Percentiles rank a stretch among this genome's conserved stretches.
Evolutionary conservation across 179 eudicot genomes (phyloP).

Genomic region (Nepenthes alata): DNA sequence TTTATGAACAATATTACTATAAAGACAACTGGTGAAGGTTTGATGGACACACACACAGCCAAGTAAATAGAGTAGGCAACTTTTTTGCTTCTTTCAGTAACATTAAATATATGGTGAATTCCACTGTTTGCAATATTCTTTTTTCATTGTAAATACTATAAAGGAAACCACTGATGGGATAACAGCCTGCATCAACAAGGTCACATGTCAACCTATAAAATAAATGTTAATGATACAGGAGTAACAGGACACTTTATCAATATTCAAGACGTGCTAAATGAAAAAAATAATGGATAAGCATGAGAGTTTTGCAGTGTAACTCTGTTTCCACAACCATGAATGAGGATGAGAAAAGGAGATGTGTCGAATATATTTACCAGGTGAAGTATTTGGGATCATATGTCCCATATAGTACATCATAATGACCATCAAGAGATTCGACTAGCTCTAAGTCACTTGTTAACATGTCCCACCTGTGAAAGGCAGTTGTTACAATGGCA

Average conservation of each 20-base stretch:
- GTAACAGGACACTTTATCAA: not conserved
- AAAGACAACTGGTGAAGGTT: no score
- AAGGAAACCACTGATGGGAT: no score
- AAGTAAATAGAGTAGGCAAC: no score
- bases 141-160: no score
- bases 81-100: no score
- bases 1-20: no score
- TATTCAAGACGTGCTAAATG: no score
- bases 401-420: slow-evolving; percentile 84
- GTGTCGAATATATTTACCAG: slow-evolving; percentile 31
- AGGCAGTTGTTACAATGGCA: slow-evolving; percentile 4
- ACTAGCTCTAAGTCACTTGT: slow-evolving; percentile 73
- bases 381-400: slow-evolving; percentile 58
- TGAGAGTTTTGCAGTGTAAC: not conserved
- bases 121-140: no score
- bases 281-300: not conserved
- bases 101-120: no score
- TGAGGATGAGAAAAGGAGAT: not conserved
- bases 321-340: not conserved
- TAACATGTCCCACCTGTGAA: slow-evolving; percentile 87
- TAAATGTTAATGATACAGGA: not conserved
- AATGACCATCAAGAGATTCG: slow-evolving; percentile 71
- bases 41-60: no score
- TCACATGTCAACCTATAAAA: not conserved
- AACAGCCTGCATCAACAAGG: no score